Conservation (phyloP, 2,329 filamentous ascomycete species). For the Hysterium pulicare region DNA sequence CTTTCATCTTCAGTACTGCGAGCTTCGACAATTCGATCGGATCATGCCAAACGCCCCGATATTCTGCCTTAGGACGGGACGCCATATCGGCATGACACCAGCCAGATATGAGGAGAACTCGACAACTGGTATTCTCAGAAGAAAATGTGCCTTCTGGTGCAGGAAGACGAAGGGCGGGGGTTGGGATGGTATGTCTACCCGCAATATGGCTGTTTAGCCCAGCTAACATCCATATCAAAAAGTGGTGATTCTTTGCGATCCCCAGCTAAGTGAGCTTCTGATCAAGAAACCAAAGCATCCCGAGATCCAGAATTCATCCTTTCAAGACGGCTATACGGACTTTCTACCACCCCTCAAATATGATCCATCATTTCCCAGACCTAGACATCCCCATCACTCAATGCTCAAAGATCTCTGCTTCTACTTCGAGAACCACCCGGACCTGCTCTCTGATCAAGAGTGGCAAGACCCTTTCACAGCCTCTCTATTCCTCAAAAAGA, state of each 20-base stretch:
- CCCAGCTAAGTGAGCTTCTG: conserved; percentile 19
- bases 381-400: conserved; percentile 21
- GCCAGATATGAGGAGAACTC: conserved; percentile 19
- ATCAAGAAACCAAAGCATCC: not conserved
- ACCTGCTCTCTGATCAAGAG: conserved; percentile 12
- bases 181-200: conserved; percentile 29
- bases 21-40: conserved; percentile 29
- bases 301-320: conserved; percentile 15
- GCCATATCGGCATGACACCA: conserved; percentile 33
- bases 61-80: conserved; percentile 26
- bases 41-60: conserved; percentile 20
- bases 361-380: conserved; percentile 1
- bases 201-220: too few species aligned
- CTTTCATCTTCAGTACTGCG: conserved; percentile 34
- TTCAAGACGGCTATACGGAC: conserved; percentile 31
- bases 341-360: conserved; percentile 19
- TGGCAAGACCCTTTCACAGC: conserved; percentile 22
- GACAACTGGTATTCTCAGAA: conserved; percentile 27
- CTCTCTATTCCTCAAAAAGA: conserved; percentile 31
- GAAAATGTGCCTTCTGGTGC: conserved; percentile 31
- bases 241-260: conserved; percentile 34
- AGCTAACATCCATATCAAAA: conserved; percentile 4
- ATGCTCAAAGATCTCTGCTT: conserved; percentile 28
- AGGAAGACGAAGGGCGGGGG: conserved; percentile 17
- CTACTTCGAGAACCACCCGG: conserved; percentile 22